Base-by-base conservation (phyloP, 495 filamentous ascomycete genomes). In the Sporormia fimetaria region DNA sequence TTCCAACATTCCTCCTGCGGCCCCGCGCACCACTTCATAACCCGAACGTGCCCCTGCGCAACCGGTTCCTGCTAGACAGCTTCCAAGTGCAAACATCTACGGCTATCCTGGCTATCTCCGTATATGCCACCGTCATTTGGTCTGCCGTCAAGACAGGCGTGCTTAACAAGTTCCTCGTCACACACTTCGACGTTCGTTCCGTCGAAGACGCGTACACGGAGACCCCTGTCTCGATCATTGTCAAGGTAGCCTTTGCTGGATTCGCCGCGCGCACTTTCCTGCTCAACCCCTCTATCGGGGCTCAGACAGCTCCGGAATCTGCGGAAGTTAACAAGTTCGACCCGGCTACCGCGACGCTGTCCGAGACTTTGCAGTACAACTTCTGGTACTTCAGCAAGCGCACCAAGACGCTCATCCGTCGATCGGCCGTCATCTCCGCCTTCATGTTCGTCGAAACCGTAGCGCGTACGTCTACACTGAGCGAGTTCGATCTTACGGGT, bases 1-100 rank as follows among this genome's bases (percentile, higher is more conserved):
- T 84, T 27, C 83, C 87, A 4, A 83, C 88, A 57, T 61, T 67
- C 29, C 68, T 85, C 33, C 62, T 90, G 15, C 80, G 81, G 21
- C 69, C 70, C 12, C 64, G 75, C 17, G 73, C 75, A 34, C 67
- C 64, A 15, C 69, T 71, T 12, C 82, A 87, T 58, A 65, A 73
- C 42, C 62, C 71, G n/a, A 63, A 60, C 37, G 56, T 64, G 0
- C 56, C 64, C 2, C 65, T 76, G 24, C 68, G 75, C 35, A 83
- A 87, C 62, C 73, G 74, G 21, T 69, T 74, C 30, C 77, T 94
- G 44, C 63, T 86, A 29, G 67, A 76, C 41, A 81, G 87, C 59
- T 61, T 63, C 35, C 52, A 60, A 14, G 75, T 85, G 31, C 70
- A 74, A 14, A 36, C 73, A 20, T 74, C 72, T 39, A 84, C 79